phyloP scores from a whole-genome alignment of 441 rosid genomes.

The Pelargonium exstipulatum region DNA sequence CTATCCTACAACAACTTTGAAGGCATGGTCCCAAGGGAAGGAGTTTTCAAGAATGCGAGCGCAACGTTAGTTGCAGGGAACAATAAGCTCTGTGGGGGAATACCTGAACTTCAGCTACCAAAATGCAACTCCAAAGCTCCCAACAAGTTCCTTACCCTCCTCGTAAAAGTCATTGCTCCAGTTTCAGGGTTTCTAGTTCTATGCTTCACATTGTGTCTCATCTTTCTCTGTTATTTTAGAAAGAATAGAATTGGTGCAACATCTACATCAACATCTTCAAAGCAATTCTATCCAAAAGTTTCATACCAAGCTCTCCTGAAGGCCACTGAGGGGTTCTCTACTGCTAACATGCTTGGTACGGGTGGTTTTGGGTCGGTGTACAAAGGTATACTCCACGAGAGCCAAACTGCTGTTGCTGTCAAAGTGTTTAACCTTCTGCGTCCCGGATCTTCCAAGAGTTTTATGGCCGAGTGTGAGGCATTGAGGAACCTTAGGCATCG shows the following conservation, averaged over 20 bases:
- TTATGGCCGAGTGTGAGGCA: slow-evolving; percentile 16
- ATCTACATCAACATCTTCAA: background rate
- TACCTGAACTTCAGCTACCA: slow-evolving; percentile 18
- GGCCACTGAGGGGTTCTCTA: slow-evolving; percentile 15
- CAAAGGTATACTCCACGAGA: slow-evolving; percentile 10
- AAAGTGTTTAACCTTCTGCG: slow-evolving; percentile 15
- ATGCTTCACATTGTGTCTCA: background rate
- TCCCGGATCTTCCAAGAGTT: slow-evolving; percentile 15
- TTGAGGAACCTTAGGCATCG: slow-evolving; percentile 7
- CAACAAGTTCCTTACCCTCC: background rate
- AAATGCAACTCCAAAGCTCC: slow-evolving; percentile 14
- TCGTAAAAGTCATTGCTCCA: background rate
- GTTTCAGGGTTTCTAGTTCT: background rate
- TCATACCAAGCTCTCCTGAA: slow-evolving; percentile 6
- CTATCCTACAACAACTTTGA: slow-evolving; percentile 27
- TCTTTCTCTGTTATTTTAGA: background rate
- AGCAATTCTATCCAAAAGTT: background rate
- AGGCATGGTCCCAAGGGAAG: slow-evolving; percentile 20
- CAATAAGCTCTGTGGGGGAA: slow-evolving; percentile 29
- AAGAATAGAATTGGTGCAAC: background rate
- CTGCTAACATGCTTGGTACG: background rate
- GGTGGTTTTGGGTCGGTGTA: slow-evolving; percentile 15
- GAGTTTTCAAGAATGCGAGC: slow-evolving; percentile 27
- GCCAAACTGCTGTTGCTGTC: slow-evolving; percentile 10
- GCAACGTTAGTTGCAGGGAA: slow-evolving; percentile 16